Percentiles rank a stretch among this genome's conserved stretches.
Conservation (phyloP, 1,139 yeast species). For the Blastobotrys malaysiensis region DNA sequence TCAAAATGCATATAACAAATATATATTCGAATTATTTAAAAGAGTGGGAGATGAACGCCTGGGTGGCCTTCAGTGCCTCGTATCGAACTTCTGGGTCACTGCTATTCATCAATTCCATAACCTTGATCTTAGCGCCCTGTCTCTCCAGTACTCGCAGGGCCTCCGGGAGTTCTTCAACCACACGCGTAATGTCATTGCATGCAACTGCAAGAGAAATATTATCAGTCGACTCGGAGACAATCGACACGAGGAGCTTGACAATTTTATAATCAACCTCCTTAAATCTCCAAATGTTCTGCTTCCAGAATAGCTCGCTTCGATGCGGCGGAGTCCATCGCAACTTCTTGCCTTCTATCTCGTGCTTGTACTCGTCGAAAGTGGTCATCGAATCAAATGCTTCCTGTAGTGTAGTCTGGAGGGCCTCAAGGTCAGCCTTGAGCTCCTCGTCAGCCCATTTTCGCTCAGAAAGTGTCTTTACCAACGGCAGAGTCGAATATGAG, state of each 20-base stretch:
- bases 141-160: conserved; percentile 44
- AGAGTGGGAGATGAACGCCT: conserved; percentile 78
- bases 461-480: conserved; percentile 63
- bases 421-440: conserved; percentile 63
- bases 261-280: conserved; percentile 72
- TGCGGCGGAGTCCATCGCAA: conserved; percentile 94
- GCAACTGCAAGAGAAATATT: conserved; percentile 44
- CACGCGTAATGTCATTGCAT: conserved; percentile 70
- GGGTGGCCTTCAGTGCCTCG: conserved; percentile 93
- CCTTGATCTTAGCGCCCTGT: conserved; percentile 59
- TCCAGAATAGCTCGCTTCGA: conserved; percentile 82
- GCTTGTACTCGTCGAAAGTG: conserved; percentile 85
- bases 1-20: not conserved
- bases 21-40: conserved; percentile 25
- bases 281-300: conserved; percentile 70
- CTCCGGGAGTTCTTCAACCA: conserved; percentile 62
- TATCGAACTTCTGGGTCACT: conserved; percentile 84
- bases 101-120: conserved; percentile 81
- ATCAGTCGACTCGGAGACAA: conserved; percentile 27
- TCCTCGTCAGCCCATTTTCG: conserved; percentile 96
- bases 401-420: conserved; percentile 53
- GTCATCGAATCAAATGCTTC: conserved; percentile 75
- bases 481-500: conserved; percentile 69
- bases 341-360: conserved; percentile 73
- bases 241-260: conserved; percentile 48